A percentile compares a stretch with the other conserved stretches of the same genome.
These are phyloP conservation scores for Vachellia collinsii DNA, from an alignment of 306 rosid genomes.

Conservation along the genomic window DNA sequence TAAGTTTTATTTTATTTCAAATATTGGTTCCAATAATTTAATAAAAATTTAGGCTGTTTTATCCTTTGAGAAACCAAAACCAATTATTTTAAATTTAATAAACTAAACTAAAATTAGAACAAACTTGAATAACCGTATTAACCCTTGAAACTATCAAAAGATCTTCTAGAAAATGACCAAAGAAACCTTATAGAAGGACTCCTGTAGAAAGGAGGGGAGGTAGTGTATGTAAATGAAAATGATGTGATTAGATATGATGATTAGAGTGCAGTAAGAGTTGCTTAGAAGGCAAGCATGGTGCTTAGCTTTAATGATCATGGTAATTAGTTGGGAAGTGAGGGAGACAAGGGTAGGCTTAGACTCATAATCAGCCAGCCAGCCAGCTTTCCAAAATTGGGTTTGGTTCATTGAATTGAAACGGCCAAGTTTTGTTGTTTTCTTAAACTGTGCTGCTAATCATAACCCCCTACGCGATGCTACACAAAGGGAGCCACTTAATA, in stretches of 20 bases:
- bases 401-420: slow-evolving; percentile 48
- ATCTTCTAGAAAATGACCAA: too few relatives aligned
- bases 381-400: slow-evolving; percentile 50
- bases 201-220: too few relatives aligned
- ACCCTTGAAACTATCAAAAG: too few relatives aligned
- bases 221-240: too few relatives aligned
- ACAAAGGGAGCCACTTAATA: background rate
- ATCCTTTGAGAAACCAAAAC: too few relatives aligned
- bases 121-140: too few relatives aligned
- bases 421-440: slow-evolving; percentile 41
- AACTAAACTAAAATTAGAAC: too few relatives aligned
- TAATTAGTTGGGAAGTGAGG: slow-evolving; percentile 34
- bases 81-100: too few relatives aligned
- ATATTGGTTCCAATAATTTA: too few relatives aligned
- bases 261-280: slow-evolving; percentile 23
- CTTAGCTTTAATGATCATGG: slow-evolving; percentile 34
- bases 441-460: slow-evolving; percentile 42
- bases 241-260: background rate
- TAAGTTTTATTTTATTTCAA: too few relatives aligned
- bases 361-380: slow-evolving; percentile 9
- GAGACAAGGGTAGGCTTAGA: background rate
- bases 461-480: slow-evolving; percentile 11
- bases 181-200: too few relatives aligned
- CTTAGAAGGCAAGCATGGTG: slow-evolving; percentile 62
- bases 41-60: too few relatives aligned